phyloP scores from a whole-genome alignment of 805 yeast genomes.

The Cyberlindnera maclurae region DNA sequence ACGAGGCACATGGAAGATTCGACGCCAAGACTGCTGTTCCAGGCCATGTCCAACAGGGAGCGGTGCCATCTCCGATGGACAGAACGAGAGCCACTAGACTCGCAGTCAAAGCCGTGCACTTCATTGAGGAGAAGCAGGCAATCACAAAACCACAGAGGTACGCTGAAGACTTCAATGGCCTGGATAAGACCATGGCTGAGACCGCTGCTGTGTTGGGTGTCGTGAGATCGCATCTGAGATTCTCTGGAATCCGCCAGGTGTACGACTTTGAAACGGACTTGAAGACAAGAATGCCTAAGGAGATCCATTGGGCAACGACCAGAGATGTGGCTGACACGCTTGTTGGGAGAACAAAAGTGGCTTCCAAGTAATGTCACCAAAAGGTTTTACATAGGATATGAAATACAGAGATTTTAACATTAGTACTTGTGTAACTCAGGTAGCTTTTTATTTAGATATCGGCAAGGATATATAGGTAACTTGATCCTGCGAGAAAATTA shows the following conservation, averaged over 20 bases:
- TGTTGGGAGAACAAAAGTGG: slow-evolving; percentile 51
- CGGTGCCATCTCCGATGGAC: slow-evolving; percentile 70
- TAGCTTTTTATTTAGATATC: too few species aligned
- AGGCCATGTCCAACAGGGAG: slow-evolving; percentile 86
- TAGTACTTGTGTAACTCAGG: too few species aligned
- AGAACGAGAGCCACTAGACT: slow-evolving; percentile 68
- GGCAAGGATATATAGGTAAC: too few species aligned
- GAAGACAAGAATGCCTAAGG: slow-evolving; percentile 78
- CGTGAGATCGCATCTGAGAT: slow-evolving; percentile 65
- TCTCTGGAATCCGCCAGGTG: slow-evolving; percentile 65
- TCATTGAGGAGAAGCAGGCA: slow-evolving; percentile 44
- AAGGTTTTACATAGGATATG: too few species aligned
- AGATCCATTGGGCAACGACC: slow-evolving; percentile 72
- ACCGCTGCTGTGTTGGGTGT: slow-evolving; percentile 85
- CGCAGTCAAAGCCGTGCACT: slow-evolving; percentile 62
- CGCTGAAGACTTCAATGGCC: slow-evolving; percentile 34
- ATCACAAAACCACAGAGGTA: slow-evolving; percentile 38
- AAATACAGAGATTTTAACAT: too few species aligned
- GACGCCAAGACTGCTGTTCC: slow-evolving; percentile 79
- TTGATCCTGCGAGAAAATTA: too few species aligned
- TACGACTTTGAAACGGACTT: slow-evolving; percentile 86
- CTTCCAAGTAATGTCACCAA: not conserved
- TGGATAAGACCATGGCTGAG: slow-evolving; percentile 30
- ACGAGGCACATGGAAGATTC: slow-evolving; percentile 56
- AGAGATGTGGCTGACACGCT: slow-evolving; percentile 78